Base-by-base conservation (phyloP, 2,329 filamentous ascomycete species). In the Penicillium hesseltinei region DNA sequence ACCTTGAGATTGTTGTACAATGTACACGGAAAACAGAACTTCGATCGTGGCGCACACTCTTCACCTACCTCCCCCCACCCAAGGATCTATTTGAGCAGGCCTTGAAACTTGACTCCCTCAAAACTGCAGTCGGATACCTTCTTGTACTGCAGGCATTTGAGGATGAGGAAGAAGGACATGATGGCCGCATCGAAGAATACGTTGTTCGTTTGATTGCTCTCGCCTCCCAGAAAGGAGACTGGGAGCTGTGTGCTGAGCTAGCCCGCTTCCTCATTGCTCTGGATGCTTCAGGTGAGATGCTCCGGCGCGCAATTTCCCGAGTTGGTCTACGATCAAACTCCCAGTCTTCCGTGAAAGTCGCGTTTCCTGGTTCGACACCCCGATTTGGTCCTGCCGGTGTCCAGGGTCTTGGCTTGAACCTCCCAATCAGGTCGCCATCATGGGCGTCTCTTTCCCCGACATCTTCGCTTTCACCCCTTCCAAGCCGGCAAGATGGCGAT, bases 21-120 rank as follows among this genome's bases (percentile, higher is more conserved):
- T 99, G 94, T 76, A 97, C 94, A 1, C 88, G 94, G 54, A 99
- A 99, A 76, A 99, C 94, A 0, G 94, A 99, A 71, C 87, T 96
- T 8, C 87, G 93, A 39, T 96, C 91, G 55, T 99, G 94, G 94
- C 87, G 89, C 58, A 97, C 94, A 0, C 81, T 99, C 1, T 99
- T 99, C 73, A 86, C 88, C 5, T 92, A 97, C 68, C 81, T 99
- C 1, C 94, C 94, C 0, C 91, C 93, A 1, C 91, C 93, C 4
- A 88, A 92, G 67, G 90, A 94, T 65, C 82, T 99, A 0, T 99
- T 99, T 66, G 93, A 99, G 73, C 91, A 96, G 73, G 93, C 92
- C 5, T 78, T 99, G 10, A 86, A 89, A 63, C 85, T 90, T 55
- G 92, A 91, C 3, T 90, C 88, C 4, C 80, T 99, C 49, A 97